Evolutionary conservation across 805 yeast species (phyloP).

Genomic region (Blastobotrys terrestris): DNA sequence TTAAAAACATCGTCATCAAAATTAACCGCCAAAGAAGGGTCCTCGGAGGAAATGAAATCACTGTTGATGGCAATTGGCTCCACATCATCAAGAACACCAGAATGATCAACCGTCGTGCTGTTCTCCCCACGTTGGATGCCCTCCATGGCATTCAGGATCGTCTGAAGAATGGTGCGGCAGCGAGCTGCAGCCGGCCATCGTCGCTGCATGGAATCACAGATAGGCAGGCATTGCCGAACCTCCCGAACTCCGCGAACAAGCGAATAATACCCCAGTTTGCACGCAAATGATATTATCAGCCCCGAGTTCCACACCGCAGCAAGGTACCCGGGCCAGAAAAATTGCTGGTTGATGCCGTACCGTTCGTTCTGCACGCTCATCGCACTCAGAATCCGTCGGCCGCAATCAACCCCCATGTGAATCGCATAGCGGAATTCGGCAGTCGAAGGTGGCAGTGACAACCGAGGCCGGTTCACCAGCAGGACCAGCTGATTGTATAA

Average conservation of each 20-base stretch:
- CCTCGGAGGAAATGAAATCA: not conserved
- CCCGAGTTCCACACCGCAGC: constrained; percentile 8
- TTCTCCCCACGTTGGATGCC: not conserved
- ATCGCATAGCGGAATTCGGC: constrained; percentile 7
- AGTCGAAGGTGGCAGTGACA: constrained; percentile 2
- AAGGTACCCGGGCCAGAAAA: constrained; percentile 8
- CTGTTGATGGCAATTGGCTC: not conserved
- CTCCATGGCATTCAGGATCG: not conserved
- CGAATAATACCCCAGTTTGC: constrained; percentile 3
- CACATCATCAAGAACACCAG: not conserved
- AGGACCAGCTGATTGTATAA: constrained; percentile 2
- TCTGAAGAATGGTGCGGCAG: constrained; percentile 1
- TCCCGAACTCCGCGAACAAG: not conserved
- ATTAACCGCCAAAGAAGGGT: not conserved
- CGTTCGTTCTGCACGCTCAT: not conserved
- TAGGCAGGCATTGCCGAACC: constrained; percentile 1
- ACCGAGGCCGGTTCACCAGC: constrained; percentile 3
- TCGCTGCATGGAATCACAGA: constrained; percentile 3
- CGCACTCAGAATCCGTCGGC: not conserved
- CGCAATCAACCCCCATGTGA: constrained; percentile 4
- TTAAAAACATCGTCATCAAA: constrained; percentile 4
- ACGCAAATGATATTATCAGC: constrained; percentile 4
- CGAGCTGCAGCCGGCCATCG: constrained; percentile 2
- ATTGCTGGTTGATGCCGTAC: not conserved
- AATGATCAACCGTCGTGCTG: not conserved